Conservation (phyloP, 106 monocot species). For the Allium sativum region DNA sequence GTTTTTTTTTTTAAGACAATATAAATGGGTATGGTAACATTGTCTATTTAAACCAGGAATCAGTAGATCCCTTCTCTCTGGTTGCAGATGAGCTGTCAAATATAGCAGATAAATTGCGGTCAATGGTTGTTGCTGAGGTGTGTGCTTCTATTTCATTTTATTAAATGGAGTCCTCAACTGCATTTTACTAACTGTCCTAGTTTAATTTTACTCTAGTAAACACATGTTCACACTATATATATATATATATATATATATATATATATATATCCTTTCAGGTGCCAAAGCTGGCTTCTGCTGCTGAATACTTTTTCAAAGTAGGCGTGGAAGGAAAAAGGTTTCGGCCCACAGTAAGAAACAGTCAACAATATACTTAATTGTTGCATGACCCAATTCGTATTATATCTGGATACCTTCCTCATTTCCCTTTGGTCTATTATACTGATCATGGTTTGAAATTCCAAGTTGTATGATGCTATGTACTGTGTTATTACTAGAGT, state of each 20-base stretch:
- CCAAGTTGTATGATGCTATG: no score
- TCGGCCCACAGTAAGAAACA: constrained; percentile 86
- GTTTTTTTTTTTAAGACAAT: no score
- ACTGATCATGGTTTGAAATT: no score
- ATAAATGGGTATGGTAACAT: no score
- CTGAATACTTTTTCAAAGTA: constrained; percentile 84
- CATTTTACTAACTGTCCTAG: neutral
- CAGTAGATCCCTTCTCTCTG: constrained; percentile 77
- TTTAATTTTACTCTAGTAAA: no score
- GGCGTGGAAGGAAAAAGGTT: constrained; percentile 98
- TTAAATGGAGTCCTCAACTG: neutral
- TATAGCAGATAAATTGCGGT: constrained; percentile 64
- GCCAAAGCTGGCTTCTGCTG: constrained; percentile 87
- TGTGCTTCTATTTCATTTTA: neutral
- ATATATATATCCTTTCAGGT: constrained; percentile 30
- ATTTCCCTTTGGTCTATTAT: no score
- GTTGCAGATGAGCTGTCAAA: constrained; percentile 87
- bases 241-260: no score
- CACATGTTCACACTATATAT: no score
- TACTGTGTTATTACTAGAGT: no score
- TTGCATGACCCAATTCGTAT: no score
- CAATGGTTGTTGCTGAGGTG: constrained; percentile 82
- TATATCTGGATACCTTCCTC: no score
- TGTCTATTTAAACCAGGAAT: constrained; percentile 27
- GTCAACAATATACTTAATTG: no score